A percentile compares a stretch with the other conserved stretches of the same genome.
phyloP scores from a whole-genome alignment of 1,139 yeast genomes.

The Trichomonascaceae sp. region DNA sequence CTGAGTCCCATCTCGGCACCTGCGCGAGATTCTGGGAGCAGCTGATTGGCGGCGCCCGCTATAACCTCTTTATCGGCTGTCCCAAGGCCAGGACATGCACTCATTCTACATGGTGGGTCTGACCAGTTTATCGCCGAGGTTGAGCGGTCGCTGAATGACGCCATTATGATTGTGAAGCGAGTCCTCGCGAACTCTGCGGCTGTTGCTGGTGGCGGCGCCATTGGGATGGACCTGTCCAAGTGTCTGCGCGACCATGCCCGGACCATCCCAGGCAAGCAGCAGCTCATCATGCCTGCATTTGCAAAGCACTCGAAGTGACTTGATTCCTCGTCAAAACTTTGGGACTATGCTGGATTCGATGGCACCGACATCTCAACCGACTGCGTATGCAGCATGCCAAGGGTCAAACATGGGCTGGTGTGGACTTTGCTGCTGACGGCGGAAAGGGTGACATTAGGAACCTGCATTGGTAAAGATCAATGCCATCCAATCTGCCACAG shows the following conservation, averaged over 20 bases:
- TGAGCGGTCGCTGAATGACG: slow-evolving; percentile 94
- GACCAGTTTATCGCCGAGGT: slow-evolving; percentile 98
- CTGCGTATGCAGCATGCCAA: slow-evolving; percentile 89
- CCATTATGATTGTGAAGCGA: slow-evolving; percentile 95
- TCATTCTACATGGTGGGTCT: slow-evolving; percentile 87
- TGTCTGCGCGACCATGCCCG: slow-evolving; percentile 77
- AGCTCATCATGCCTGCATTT: slow-evolving; percentile 76
- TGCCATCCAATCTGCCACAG: slow-evolving; percentile 92
- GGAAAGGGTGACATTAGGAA: slow-evolving; percentile 95
- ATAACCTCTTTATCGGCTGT: slow-evolving; percentile 84
- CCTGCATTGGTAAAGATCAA: slow-evolving; percentile 89
- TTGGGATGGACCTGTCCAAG: slow-evolving; percentile 92
- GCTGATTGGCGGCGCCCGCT: slow-evolving; percentile 92
- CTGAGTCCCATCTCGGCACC: slow-evolving; percentile 69
- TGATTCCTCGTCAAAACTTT: slow-evolving; percentile 91
- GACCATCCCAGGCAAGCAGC: slow-evolving; percentile 91
- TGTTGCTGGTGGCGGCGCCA: slow-evolving; percentile 99
- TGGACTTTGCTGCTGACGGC: slow-evolving; percentile 72
- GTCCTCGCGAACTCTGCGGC: slow-evolving; percentile 76
- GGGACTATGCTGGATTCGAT: slow-evolving; percentile 97
- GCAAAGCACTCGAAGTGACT: slow-evolving; percentile 93
- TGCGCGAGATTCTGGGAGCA: slow-evolving; percentile 81
- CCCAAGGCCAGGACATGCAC: slow-evolving; percentile 92
- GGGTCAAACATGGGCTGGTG: slow-evolving; percentile 86
- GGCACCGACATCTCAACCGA: slow-evolving; percentile 86